Evolutionary conservation across 768 basidiomycete species (phyloP), one percentile per base, ranked within the genome.

Genomic region (button mushroom (Agaricus bisporus)): DNA sequence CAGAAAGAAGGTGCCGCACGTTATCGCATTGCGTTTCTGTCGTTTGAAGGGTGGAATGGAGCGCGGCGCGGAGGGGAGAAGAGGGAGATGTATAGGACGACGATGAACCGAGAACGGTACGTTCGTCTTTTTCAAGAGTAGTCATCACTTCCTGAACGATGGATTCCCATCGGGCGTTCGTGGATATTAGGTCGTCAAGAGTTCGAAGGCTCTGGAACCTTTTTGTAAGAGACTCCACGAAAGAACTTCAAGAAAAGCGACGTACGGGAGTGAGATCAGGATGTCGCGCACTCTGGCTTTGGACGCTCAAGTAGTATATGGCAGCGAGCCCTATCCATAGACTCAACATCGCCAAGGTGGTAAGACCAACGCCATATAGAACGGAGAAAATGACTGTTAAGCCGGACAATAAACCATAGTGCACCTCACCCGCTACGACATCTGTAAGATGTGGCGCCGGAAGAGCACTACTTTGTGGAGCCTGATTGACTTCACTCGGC

Each of bases 11-110:
- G 47, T 85, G 83, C 29, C 91, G 86, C 58, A 92, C 81, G 54
- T 86, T 87, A 63, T 91, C 90, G 62, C 84, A 87, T 67, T 92
- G 89, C 0, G 76, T 81, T 61, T 89, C 86, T 0, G 87, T 90
- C 11, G 82, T 85, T 62, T 85, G 76, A 12, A 91, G 74, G 15
- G 87, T 82, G 2, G 87, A 83, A 49, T 86, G 82, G 2, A 93
- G 76, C 8, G 88, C 78, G 14, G 87, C 72, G 47, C 86, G 84
- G 56, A 91, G 75, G n/a, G 76, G 66, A 42, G 78, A 76, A 1
- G 79, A 75, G 5, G 82, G 75, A 2, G 78, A 74, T 9, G 75
- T 68, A 4, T 79, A 71, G 51, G 74, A 73, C 20, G 72, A 61
- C 2, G 51, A 53, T 6, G 77, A 67, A 20, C 76, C 70, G 56